Conservation (phyloP, 139 green algal species). For the Haematococcus lacustris region DNA sequence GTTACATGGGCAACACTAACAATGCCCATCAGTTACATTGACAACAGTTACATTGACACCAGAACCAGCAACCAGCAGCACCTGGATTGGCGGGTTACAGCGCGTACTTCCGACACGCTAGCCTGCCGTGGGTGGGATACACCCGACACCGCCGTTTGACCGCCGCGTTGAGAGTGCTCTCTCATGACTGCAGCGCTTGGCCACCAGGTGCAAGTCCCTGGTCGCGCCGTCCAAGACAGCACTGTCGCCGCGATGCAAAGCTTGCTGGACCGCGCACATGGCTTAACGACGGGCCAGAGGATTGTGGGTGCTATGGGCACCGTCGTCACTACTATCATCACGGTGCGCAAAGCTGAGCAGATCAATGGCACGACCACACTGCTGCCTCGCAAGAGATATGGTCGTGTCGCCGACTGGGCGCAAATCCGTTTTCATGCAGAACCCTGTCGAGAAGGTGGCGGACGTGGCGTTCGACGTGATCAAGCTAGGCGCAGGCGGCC, state of each 20-base stretch:
- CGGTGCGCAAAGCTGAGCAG: not conserved
- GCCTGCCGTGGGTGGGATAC: too few species aligned
- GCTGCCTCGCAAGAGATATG: too few species aligned
- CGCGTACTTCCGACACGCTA: too few species aligned
- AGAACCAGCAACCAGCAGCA: too few species aligned
- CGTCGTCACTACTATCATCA: constrained; percentile 11
- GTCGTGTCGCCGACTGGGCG: too few species aligned
- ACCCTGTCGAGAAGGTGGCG: constrained; percentile 6
- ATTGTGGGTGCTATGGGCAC: constrained; percentile 16
- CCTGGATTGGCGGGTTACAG: too few species aligned
- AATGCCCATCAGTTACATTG: too few species aligned
- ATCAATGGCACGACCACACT: too few species aligned
- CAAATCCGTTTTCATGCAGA: not conserved
- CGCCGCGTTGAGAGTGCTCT: too few species aligned
- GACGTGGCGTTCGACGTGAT: constrained; percentile 11
- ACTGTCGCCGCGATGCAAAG: not conserved
- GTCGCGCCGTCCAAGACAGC: constrained; percentile 13
- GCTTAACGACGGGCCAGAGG: constrained; percentile 13
- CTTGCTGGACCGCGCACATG: constrained; percentile 18
- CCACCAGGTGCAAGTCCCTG: constrained; percentile 11
- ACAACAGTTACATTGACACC: too few species aligned
- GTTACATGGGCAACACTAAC: too few species aligned
- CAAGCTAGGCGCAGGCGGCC: constrained; percentile 8
- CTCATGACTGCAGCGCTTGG: not conserved
- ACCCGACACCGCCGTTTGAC: too few species aligned